Conservation (phyloP, 2,329 filamentous ascomycete genomes). For the Penicillium oxalicum region DNA sequence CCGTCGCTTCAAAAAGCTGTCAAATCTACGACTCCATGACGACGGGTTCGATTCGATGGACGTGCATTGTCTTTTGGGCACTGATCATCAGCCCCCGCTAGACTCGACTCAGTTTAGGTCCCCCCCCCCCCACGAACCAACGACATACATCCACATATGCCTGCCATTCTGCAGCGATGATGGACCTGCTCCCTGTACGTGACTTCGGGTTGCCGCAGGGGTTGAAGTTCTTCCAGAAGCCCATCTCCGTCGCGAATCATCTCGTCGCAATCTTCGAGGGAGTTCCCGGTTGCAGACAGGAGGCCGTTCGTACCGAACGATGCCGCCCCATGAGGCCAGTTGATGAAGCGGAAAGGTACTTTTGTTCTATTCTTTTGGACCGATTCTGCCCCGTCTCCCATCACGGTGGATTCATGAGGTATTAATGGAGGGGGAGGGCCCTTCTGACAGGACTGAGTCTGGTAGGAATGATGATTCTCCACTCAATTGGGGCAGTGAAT, state of each 20-base stretch:
- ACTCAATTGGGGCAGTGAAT: no score
- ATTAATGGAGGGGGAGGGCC: slow-evolving; percentile 20
- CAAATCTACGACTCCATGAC: no score
- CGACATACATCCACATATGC: slow-evolving; percentile 5
- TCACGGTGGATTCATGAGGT: background rate
- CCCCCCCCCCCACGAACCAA: slow-evolving; percentile 2
- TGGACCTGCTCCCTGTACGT: slow-evolving; percentile 1
- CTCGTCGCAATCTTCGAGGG: no score
- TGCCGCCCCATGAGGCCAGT: background rate
- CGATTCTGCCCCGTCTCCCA: no score
- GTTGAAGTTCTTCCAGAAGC: slow-evolving; percentile 18
- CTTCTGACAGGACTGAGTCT: no score
- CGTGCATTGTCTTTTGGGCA: background rate
- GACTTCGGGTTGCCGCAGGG: slow-evolving; percentile 1
- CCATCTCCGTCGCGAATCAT: slow-evolving; percentile 7
- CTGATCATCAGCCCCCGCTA: background rate
- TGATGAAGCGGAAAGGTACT: background rate
- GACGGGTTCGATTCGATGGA: no score
- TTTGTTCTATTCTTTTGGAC: background rate
- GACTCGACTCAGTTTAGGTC: background rate
- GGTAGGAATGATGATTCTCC: no score
- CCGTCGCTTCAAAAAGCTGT: no score
- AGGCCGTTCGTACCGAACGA: background rate
- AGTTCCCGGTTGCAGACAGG: background rate
- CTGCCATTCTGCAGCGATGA: slow-evolving; percentile 10